These are phyloP conservation scores for Diplocarpon mali DNA, from an alignment of 2,329 filamentous ascomycete species.

Conservation along the genomic window DNA sequence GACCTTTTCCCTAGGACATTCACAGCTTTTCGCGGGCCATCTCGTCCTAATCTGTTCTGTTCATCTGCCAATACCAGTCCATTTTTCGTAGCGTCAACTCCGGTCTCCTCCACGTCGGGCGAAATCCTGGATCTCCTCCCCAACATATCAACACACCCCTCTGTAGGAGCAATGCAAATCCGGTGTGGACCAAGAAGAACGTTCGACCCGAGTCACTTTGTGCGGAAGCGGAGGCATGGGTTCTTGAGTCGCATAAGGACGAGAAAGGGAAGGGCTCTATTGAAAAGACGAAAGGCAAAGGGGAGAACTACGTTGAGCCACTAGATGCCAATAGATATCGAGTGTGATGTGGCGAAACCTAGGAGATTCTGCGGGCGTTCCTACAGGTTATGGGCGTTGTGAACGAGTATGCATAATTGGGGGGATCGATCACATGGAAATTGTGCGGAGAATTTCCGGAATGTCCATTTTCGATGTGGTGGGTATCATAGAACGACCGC, in stretches of 20 bases:
- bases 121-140: slow-evolving; percentile 21
- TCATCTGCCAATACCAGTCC: slow-evolving; percentile 8
- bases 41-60: slow-evolving; percentile 21
- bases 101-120: not conserved
- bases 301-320: slow-evolving; percentile 27
- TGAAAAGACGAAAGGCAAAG: slow-evolving; percentile 26
- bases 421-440: no score
- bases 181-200: slow-evolving; percentile 27
- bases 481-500: no score
- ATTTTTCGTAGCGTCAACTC: not conserved
- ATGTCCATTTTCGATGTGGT: no score
- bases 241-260: slow-evolving; percentile 27
- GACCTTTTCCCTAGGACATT: slow-evolving; percentile 20
- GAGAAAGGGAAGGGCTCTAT: slow-evolving; percentile 24
- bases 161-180: slow-evolving; percentile 22
- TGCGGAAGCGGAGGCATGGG: slow-evolving; percentile 28
- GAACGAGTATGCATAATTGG: no score
- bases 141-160: slow-evolving; percentile 25
- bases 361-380: not conserved
- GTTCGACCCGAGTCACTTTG: slow-evolving; percentile 28
- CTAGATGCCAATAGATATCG: slow-evolving; percentile 6
- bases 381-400: not conserved
- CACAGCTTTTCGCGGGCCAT: slow-evolving; percentile 21
- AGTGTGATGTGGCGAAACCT: not conserved
- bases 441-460: no score